Evolutionary conservation across 2,329 filamentous ascomycete species (phyloP).

Genomic region (Paecilomyces niveus): DNA sequence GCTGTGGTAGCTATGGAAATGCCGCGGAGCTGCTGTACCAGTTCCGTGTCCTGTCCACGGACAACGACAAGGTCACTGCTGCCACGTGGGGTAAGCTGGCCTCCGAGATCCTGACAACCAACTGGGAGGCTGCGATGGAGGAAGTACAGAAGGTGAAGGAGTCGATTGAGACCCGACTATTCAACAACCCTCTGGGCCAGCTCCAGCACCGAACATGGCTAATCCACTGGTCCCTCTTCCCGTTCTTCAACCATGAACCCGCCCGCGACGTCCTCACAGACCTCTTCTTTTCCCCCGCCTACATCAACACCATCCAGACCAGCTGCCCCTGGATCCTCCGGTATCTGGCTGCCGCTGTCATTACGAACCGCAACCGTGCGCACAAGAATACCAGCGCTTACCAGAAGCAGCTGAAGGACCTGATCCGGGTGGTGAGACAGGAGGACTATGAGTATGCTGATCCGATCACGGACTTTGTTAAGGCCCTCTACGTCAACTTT

Average conservation of each 20-base stretch:
- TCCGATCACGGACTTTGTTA: constrained; percentile 92
- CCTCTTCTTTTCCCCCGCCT: constrained; percentile 92
- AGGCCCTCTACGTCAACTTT: constrained; percentile 91
- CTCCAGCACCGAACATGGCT: constrained; percentile 95
- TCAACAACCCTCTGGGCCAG: constrained; percentile 93
- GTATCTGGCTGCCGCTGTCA: constrained; percentile 88
- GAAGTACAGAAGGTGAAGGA: constrained; percentile 87
- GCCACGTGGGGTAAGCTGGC: constrained; percentile 98
- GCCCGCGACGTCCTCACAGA: constrained; percentile 88
- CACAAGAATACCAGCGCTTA: constrained; percentile 74
- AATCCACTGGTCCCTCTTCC: constrained; percentile 97
- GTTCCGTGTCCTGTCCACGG: constrained; percentile 95
- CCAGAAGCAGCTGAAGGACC: constrained; percentile 98
- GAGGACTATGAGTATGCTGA: constrained; percentile 97
- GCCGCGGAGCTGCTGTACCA: constrained; percentile 93
- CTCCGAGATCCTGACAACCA: constrained; percentile 87
- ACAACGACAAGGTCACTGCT: constrained; percentile 93
- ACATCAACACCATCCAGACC: constrained; percentile 99
- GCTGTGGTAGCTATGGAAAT: constrained; percentile 85
- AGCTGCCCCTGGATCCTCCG: constrained; percentile 93
- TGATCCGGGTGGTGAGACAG: constrained; percentile 90
- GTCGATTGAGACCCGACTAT: constrained; percentile 86
- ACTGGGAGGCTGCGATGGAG: constrained; percentile 91
- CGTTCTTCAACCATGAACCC: constrained; percentile 94
- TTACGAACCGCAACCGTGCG: constrained; percentile 77